Conservation (phyloP, 169 alveolate genomes). For the Eimeria nieschulzi region DNA sequence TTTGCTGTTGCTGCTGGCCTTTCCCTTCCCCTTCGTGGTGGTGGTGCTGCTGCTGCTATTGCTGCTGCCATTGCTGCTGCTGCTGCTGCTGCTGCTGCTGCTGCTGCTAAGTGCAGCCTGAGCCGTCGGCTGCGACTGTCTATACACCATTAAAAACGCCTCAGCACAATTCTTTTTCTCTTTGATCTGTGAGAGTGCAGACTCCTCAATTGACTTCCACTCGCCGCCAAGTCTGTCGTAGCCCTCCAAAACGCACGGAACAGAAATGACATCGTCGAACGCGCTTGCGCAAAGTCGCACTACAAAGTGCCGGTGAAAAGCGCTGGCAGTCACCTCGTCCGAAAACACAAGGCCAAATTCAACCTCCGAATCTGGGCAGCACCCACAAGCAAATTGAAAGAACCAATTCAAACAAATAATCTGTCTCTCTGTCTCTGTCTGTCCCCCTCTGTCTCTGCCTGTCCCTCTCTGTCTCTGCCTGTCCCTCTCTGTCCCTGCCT, state of each 20-base stretch:
- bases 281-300: background rate
- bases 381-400: background rate
- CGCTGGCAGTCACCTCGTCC: background rate
- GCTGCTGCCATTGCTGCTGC: conserved; percentile 31
- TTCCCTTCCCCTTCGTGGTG: background rate
- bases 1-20: background rate
- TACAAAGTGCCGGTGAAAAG: background rate
- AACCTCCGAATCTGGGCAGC: background rate
- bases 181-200: background rate
- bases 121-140: too few relatives aligned
- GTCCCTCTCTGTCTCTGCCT: too few relatives aligned
- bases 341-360: conserved; percentile 21
- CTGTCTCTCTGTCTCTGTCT: background rate
- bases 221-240: background rate
- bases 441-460: too few relatives aligned
- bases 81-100: conserved; percentile 50
- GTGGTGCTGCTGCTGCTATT: background rate
- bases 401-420: background rate
- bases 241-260: background rate
- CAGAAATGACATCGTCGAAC: background rate
- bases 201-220: background rate
- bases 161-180: background rate
- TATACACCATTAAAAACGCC: background rate
- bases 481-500: too few relatives aligned
- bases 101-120: background rate